Evolutionary conservation across 2,329 filamentous ascomycete genomes (phyloP).

Genomic region (Fusarium sp.): DNA sequence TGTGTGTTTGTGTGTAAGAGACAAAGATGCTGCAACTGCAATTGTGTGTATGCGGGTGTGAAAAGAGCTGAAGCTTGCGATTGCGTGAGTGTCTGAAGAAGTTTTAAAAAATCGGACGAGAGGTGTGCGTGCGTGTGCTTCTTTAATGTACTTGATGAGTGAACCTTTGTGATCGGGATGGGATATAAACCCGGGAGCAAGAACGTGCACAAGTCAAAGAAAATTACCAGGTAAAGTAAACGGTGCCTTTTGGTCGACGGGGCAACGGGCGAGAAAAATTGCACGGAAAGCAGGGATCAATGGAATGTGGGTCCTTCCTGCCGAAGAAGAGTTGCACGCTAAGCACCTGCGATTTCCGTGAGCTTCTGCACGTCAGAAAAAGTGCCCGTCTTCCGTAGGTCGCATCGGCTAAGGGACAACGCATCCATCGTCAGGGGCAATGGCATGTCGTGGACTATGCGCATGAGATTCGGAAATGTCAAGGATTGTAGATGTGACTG

Average conservation of each 20-base stretch:
- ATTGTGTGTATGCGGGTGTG: neutral
- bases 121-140: conserved; percentile 5
- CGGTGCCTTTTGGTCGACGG: conserved; percentile 32
- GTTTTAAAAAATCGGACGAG: conserved; percentile 7
- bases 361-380: neutral
- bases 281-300: conserved; percentile 12
- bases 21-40: neutral
- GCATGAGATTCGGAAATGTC: neutral
- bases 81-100: conserved; percentile 6
- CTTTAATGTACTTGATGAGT: conserved; percentile 26
- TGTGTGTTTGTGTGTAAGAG: neutral
- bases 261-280: conserved; percentile 41
- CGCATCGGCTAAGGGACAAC: neutral
- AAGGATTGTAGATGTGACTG: neutral
- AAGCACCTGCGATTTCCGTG: neutral
- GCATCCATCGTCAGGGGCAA: neutral
- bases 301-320: conserved; percentile 23
- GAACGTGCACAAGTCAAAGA: conserved; percentile 25
- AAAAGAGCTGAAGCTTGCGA: conserved; percentile 1
- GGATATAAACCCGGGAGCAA: conserved; percentile 11
- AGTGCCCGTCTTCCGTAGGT: neutral
- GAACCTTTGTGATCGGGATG: conserved; percentile 9
- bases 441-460: neutral
- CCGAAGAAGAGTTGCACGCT: neutral
- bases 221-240: conserved; percentile 40